A percentile compares a stretch with the other conserved stretches of the same genome.
phyloP scores from a whole-genome alignment of 1,139 yeast species.

The Saccharomyces hybrid region DNA sequence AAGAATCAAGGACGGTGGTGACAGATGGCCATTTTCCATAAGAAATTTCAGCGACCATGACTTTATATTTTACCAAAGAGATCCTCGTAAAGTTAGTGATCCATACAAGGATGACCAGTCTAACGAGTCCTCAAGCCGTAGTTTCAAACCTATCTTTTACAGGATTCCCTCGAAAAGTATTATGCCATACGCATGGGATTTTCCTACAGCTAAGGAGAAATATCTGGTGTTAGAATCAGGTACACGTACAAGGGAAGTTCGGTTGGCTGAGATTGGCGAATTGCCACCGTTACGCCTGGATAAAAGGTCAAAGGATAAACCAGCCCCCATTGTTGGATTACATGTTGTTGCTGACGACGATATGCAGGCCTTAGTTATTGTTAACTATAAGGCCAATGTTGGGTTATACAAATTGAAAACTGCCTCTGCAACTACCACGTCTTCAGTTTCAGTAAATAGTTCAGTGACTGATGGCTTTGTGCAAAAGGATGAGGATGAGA shows the following conservation, averaged over 20 bases:
- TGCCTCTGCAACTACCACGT: conserved; percentile 9
- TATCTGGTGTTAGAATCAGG: conserved; percentile 68
- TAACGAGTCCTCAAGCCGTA: conserved; percentile 34
- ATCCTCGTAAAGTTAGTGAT: conserved; percentile 51
- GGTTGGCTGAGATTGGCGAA: conserved; percentile 87
- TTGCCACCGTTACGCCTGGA: conserved; percentile 79
- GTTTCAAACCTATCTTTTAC: conserved; percentile 66
- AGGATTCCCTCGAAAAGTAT: conserved; percentile 82
- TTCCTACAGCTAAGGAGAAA: conserved; percentile 81
- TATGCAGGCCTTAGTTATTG: conserved; percentile 74
- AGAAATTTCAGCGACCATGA: conserved; percentile 82
- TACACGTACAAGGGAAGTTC: conserved; percentile 70
- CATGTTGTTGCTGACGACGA: conserved; percentile 97
- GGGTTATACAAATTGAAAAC: conserved; percentile 55
- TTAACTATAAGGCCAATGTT: conserved; percentile 70
- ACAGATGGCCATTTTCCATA: conserved; percentile 87
- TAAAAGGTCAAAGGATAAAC: conserved; percentile 35
- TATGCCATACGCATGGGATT: conserved; percentile 98
- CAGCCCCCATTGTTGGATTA: conserved; percentile 58
- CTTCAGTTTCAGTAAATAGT: conserved; percentile 30
- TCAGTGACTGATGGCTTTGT: conserved; percentile 48
- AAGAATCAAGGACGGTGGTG: conserved; percentile 62
- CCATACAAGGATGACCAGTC: conserved; percentile 51
- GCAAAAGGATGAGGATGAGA: conserved; percentile 59
- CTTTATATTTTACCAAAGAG: conserved; percentile 76